Conservation (phyloP, 2,329 filamentous ascomycete species). For the Ceratocystis diversiconidia region DNA sequence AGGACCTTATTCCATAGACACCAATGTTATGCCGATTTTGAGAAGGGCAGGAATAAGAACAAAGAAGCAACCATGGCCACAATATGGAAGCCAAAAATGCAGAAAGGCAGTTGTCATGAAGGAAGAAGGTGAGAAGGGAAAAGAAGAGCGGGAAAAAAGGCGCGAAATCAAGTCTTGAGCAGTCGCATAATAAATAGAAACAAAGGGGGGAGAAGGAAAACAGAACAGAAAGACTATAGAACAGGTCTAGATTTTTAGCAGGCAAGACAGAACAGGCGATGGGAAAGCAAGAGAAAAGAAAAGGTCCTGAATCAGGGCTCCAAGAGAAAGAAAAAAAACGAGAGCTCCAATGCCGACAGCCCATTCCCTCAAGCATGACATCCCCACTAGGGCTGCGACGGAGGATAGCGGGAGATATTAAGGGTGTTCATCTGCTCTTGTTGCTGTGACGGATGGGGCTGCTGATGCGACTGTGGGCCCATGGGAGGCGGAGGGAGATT, state of each 20-base stretch:
- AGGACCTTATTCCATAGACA: not conserved
- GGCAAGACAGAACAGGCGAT: not conserved
- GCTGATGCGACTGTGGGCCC: not conserved
- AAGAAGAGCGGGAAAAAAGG: not conserved
- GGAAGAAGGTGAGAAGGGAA: not conserved
- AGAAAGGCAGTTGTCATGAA: not conserved
- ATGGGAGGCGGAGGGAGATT: conserved; percentile 1
- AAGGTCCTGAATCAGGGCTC: too few species aligned
- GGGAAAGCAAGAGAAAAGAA: not conserved
- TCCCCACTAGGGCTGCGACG: not conserved
- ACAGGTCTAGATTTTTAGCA: not conserved
- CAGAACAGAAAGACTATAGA: conserved; percentile 1
- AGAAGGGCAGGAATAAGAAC: not conserved
- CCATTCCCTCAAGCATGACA: not conserved
- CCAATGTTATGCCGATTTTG: not conserved
- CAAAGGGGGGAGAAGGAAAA: not conserved
- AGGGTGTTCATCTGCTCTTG: not conserved
- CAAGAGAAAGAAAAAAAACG: not conserved
- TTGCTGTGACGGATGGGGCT: conserved; percentile 23
- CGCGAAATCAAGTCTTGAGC: not conserved
- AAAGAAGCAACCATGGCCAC: not conserved
- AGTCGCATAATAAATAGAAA: too few species aligned
- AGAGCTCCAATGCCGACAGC: not conserved
- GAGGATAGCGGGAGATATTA: conserved; percentile 5
- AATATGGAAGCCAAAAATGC: not conserved